phyloP scores from a whole-genome alignment of 176 grass and related monocot genomes.

The Bothriochloa decipiens region DNA sequence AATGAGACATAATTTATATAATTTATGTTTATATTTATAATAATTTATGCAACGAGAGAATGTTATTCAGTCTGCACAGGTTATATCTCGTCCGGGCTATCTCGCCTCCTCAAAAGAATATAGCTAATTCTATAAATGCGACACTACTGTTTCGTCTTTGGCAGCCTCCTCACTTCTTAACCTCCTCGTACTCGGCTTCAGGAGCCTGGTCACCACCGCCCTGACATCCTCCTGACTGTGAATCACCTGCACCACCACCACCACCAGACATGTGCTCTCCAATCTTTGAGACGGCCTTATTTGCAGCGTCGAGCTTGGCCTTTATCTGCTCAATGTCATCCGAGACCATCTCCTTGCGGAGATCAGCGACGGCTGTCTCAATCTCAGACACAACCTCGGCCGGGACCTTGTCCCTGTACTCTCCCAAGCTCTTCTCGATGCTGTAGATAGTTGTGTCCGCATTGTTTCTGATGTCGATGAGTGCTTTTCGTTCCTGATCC shows the following conservation, averaged over 20 bases:
- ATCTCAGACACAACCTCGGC: conserved; percentile 22
- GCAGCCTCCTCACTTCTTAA: neutral
- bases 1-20: too few species aligned
- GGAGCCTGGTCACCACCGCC: conserved; percentile 13
- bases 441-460: conserved; percentile 26
- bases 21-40: too few species aligned
- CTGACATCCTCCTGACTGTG: conserved; percentile 3
- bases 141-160: neutral
- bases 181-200: conserved; percentile 20
- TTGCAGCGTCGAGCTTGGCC: conserved; percentile 11
- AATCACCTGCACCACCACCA: neutral
- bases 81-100: neutral
- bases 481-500: conserved; percentile 29
- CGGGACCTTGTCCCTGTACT: conserved; percentile 29
- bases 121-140: neutral
- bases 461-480: conserved; percentile 38
- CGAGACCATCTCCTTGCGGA: conserved; percentile 4
- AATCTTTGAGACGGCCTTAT: conserved; percentile 31
- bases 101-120: neutral
- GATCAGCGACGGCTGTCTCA: conserved; percentile 4
- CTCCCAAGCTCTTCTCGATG: conserved; percentile 29
- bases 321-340: conserved; percentile 25
- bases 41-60: too few species aligned
- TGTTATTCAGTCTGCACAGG: neutral
- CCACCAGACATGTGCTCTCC: conserved; percentile 27